These are phyloP conservation scores for Periconia sp. DNA, from an alignment of 2,329 filamentous ascomycete genomes.

Conservation along the genomic window DNA sequence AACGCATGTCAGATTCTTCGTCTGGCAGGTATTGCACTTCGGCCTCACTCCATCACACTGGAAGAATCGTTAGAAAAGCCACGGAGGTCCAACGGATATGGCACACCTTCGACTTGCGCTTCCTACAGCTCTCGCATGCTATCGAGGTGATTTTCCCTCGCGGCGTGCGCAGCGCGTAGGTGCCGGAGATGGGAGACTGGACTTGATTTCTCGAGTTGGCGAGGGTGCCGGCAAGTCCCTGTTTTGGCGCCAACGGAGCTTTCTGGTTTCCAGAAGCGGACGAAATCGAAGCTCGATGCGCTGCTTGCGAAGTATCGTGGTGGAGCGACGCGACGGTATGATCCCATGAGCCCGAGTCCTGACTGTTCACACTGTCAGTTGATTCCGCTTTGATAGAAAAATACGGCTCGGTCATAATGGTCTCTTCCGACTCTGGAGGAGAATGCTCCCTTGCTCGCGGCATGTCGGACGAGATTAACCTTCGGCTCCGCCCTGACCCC, in stretches of 20 bases:
- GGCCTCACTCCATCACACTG: conserved; percentile 47
- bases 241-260: conserved; percentile 45
- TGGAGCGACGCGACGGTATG: conserved; percentile 34
- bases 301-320: conserved; percentile 35
- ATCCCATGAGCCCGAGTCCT: conserved; percentile 36
- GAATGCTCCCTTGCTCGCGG: too few species aligned
- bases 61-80: conserved; percentile 16
- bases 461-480: too few species aligned
- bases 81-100: neutral
- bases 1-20: conserved; percentile 44
- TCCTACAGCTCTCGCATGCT: conserved; percentile 47
- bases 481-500: too few species aligned
- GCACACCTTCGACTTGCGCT: conserved; percentile 46
- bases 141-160: conserved; percentile 49
- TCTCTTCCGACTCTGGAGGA: too few species aligned
- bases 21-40: conserved; percentile 48
- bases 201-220: conserved; percentile 38
- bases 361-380: conserved; percentile 36
- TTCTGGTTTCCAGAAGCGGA: conserved; percentile 34
- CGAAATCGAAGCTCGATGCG: conserved; percentile 36
- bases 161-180: conserved; percentile 43
- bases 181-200: conserved; percentile 44
- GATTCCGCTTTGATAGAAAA: too few species aligned
- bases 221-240: conserved; percentile 39
- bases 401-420: too few species aligned